A percentile compares a stretch with the other conserved stretches of the same genome.
Evolutionary conservation across 2,329 filamentous ascomycete genomes (phyloP).

Genomic region (Iodosphaeria phyllophila): DNA sequence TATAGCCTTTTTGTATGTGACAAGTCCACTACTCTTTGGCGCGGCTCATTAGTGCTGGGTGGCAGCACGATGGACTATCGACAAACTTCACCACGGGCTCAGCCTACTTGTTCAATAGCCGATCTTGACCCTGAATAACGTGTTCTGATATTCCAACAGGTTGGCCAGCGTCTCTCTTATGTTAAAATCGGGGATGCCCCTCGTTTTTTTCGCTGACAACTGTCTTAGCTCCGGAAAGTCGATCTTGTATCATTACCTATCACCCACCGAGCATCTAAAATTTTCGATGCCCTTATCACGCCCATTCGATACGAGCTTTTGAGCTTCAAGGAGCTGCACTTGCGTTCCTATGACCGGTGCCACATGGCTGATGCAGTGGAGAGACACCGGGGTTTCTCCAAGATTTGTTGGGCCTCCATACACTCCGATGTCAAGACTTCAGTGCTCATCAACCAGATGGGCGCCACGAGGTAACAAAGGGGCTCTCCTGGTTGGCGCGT

Average conservation of each 20-base stretch:
- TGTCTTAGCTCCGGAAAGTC: conserved; percentile 18
- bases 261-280: conserved; percentile 18
- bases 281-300: conserved; percentile 21
- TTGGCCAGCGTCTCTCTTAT: conserved; percentile 6
- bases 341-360: conserved; percentile 30
- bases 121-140: conserved; percentile 23
- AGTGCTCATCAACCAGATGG: conserved; percentile 19
- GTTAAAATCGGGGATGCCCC: background rate
- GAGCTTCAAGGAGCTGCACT: conserved; percentile 17
- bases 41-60: too few species aligned
- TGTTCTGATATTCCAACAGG: conserved; percentile 21
- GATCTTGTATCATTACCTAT: conserved; percentile 15
- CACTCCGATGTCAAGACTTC: conserved; percentile 24
- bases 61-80: too few species aligned
- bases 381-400: conserved; percentile 26
- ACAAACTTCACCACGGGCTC: conserved; percentile 1
- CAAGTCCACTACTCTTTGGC: too few species aligned
- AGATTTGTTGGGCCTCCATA: conserved; percentile 18
- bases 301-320: conserved; percentile 22
- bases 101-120: conserved; percentile 11
- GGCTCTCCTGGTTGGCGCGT: conserved; percentile 19
- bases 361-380: conserved; percentile 19
- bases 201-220: conserved; percentile 3
- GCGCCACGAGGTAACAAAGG: conserved; percentile 19
- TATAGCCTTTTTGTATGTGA: too few species aligned